Conservation (phyloP, 1,284 basidiomycete species). For the Rhodotorula mucilaginosa region DNA sequence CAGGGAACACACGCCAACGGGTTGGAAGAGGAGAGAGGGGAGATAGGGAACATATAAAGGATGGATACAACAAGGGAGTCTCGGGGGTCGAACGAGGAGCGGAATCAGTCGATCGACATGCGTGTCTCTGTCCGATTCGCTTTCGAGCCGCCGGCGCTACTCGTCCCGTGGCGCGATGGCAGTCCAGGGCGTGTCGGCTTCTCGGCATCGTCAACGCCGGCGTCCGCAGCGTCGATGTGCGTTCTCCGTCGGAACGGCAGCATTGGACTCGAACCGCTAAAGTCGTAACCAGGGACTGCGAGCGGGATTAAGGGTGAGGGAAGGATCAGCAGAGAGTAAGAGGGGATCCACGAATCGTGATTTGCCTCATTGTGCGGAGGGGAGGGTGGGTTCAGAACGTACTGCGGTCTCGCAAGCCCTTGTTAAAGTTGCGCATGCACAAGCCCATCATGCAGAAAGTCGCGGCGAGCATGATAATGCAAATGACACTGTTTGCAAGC, state of each 20-base stretch:
- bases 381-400: neutral
- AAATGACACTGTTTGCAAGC: constrained; percentile 13
- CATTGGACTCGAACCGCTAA: constrained; percentile 2
- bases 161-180: neutral
- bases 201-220: neutral
- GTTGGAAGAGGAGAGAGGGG: no score
- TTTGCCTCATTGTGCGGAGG: neutral
- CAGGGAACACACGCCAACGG: no score
- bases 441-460: constrained; percentile 31
- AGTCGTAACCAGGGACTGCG: constrained; percentile 30
- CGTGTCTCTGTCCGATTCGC: constrained; percentile 5
- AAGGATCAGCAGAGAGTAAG: no score
- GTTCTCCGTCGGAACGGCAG: neutral
- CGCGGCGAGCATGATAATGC: constrained; percentile 27
- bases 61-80: neutral
- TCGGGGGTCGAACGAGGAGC: neutral
- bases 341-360: no score
- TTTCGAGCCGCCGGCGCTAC: neutral
- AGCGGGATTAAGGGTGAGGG: neutral
- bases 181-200: neutral
- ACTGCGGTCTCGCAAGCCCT: constrained; percentile 33
- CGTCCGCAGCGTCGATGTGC: neutral
- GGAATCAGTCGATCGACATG: constrained; percentile 8
- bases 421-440: constrained; percentile 34
- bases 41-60: no score